Conservation (phyloP, 441 rosid genomes). For the Flueggea neowawraea region DNA sequence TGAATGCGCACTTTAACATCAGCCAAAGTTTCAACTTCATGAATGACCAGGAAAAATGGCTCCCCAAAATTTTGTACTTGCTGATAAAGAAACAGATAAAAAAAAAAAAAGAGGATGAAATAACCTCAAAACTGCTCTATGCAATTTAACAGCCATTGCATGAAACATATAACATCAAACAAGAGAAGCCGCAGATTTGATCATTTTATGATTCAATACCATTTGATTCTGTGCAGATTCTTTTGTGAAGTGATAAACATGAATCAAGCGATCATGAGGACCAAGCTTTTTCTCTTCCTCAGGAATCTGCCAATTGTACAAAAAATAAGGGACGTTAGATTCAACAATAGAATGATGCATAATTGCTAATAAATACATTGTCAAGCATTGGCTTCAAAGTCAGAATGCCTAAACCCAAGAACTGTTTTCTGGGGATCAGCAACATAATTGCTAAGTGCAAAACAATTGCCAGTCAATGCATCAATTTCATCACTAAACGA, state of each 20-base stretch:
- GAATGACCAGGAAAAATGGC: slow-evolving; percentile 95
- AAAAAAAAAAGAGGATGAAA: not conserved
- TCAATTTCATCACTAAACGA: too few species aligned
- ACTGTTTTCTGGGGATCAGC: too few species aligned
- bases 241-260: slow-evolving; percentile 87
- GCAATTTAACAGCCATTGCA: slow-evolving; percentile 5
- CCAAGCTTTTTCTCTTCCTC: slow-evolving; percentile 95
- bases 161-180: slow-evolving; percentile 3
- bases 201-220: slow-evolving; percentile 36
- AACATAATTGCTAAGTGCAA: too few species aligned
- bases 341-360: too few species aligned
- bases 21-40: slow-evolving; percentile 84
- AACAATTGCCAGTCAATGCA: too few species aligned
- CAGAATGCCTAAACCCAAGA: too few species aligned
- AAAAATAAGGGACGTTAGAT: not conserved
- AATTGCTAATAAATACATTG: too few species aligned
- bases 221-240: slow-evolving; percentile 80
- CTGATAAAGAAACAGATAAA: slow-evolving; percentile 32
- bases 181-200: slow-evolving; percentile 5
- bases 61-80: slow-evolving; percentile 97
- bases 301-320: slow-evolving; percentile 57
- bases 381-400: too few species aligned
- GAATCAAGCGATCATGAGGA: slow-evolving; percentile 82
- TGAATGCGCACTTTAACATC: slow-evolving; percentile 79
- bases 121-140: not conserved